Base-by-base conservation (phyloP, 257 asterid genomes). In the Handroanthus guayacan region DNA sequence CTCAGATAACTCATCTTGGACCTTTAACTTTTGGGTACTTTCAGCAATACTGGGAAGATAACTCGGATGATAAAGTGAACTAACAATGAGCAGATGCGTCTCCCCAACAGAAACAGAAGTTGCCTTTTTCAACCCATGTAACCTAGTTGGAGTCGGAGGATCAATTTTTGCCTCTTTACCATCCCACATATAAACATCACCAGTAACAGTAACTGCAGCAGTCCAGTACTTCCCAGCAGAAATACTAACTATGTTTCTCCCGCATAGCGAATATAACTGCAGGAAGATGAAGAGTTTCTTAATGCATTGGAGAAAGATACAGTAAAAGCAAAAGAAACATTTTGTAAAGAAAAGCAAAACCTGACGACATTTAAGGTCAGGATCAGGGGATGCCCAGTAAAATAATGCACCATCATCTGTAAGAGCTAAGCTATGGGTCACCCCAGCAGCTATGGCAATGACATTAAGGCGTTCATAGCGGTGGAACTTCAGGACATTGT, bases 171-270 rank as follows among this genome's bases (percentile, higher is more conserved):
- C 84, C 77, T 85, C 84, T 83, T 88, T 93, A 73, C 90, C 94
- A 85, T 93, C 99, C 98, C 99, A 95, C 90, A 86, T 86, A 76
- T 88, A 93, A 47, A 86, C 84, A 83, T 95, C 98, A 56, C 99
- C 99, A 34, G 89, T 86, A 69, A 64, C 86, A 72, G 94, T 91
- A 81, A 90, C 99, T 61, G 95, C 96, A 82, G 97, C 98, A 75
- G 89, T 81, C 98, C 99, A 90, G 83, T 90, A 91, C 87, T 95
- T 95, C 79, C 99, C 98, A 76, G 99, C 92, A 64, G 99, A 90
- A 61, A 95, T 80, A 78, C 92, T 75, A 36, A 79, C 87, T 64
- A 91, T 69, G 65, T 83, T 87, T 85, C 84, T 89, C 75, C 98
- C 97, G 84, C 92, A 84, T 5, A 90, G 84, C 20, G 91, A 77